Conservation (phyloP, 768 basidiomycete genomes). For the Boletus huronensis region DNA sequence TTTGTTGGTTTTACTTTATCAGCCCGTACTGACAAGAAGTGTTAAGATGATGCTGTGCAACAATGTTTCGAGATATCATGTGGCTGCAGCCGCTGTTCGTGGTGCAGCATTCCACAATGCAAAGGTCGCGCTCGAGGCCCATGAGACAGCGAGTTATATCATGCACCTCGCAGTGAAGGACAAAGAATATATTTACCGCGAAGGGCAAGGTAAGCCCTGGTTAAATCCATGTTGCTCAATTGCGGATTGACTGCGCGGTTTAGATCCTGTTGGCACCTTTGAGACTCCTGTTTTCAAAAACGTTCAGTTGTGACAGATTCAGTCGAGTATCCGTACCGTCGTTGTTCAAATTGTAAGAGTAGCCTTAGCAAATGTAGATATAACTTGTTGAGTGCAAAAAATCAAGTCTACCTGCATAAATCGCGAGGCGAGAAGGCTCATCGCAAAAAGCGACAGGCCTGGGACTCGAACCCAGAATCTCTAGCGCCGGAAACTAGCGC, state of each 20-base stretch:
- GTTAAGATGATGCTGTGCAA: constrained; percentile 72
- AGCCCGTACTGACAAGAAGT: neutral
- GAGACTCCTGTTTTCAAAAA: constrained; percentile 42
- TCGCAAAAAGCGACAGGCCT: constrained; percentile 47
- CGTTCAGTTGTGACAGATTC: neutral
- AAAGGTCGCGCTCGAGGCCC: constrained; percentile 54
- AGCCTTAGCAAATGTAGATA: neutral
- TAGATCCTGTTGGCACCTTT: constrained; percentile 39
- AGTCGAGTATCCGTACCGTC: neutral
- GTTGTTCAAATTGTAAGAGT: constrained; percentile 2
- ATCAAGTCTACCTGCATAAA: neutral
- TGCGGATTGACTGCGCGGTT: neutral
- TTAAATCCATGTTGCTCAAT: no score
- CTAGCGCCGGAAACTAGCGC: constrained; percentile 64
- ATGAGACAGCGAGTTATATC: constrained; percentile 53
- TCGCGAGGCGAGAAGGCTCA: neutral
- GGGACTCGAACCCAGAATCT: constrained; percentile 64
- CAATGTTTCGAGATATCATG: constrained; percentile 61
- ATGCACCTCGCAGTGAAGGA: constrained; percentile 61
- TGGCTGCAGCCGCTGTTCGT: constrained; percentile 59
- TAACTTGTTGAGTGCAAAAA: neutral
- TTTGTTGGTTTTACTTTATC: neutral
- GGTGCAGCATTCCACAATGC: constrained; percentile 51
- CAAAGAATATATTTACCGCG: constrained; percentile 53
- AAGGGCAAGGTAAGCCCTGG: constrained; percentile 50